These are phyloP conservation scores for Triangularia verruculosa DNA, from an alignment of 2,329 filamentous ascomycete genomes.

Conservation along the genomic window DNA sequence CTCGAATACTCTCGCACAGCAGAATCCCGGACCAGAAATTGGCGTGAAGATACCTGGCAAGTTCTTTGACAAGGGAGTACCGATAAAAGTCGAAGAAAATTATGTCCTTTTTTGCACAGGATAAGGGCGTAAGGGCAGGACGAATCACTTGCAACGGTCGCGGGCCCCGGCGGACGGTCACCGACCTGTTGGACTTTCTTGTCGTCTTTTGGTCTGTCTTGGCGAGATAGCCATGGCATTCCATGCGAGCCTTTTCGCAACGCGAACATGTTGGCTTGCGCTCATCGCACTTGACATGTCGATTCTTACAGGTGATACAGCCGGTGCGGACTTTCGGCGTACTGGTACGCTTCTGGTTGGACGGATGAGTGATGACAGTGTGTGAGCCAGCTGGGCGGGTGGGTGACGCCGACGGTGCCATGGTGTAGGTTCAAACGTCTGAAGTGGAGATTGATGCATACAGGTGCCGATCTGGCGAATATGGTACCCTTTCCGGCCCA, in stretches of 20 bases:
- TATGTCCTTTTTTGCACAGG: conserved; percentile 5
- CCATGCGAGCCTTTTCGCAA: conserved; percentile 12
- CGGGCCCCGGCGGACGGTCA: neutral
- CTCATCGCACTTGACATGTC: conserved; percentile 30
- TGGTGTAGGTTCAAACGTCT: neutral
- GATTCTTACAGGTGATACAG: conserved; percentile 24
- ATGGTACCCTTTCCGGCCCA: neutral
- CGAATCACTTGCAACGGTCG: conserved; percentile 8
- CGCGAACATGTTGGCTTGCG: conserved; percentile 25
- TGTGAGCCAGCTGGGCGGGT: neutral
- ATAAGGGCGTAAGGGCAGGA: neutral
- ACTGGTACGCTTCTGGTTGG: conserved; percentile 14
- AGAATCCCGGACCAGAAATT: conserved; percentile 28
- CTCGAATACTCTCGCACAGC: conserved; percentile 21
- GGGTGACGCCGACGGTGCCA: neutral
- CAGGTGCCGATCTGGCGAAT: neutral
- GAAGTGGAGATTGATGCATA: neutral
- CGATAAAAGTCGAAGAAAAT: conserved; percentile 26
- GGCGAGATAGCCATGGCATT: conserved; percentile 13
- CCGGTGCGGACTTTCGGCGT: conserved; percentile 25
- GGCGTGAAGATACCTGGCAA: conserved; percentile 22
- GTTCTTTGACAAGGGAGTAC: conserved; percentile 21
- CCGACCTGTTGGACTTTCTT: neutral
- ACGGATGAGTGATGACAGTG: neutral
- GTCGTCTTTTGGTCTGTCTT: neutral